Conservation (phyloP, 768 basidiomycete species). For the Lactarius psammicola region DNA sequence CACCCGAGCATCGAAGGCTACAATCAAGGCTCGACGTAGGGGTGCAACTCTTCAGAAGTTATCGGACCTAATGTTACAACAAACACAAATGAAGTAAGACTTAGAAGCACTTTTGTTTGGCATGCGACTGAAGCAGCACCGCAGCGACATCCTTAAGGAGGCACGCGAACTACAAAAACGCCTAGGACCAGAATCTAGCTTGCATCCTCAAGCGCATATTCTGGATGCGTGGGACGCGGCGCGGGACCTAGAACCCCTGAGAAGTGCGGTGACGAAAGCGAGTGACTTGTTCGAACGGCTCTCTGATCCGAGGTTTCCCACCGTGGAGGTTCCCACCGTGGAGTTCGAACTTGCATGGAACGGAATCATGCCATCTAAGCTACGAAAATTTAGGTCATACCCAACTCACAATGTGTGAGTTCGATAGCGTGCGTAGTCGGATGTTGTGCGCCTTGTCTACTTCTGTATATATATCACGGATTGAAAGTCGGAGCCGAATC, state of each 20-base stretch:
- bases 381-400: too few species aligned
- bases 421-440: too few species aligned
- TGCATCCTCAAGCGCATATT: neutral
- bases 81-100: constrained; percentile 7
- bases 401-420: too few species aligned
- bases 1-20: neutral
- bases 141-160: constrained; percentile 5
- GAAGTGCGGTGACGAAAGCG: constrained; percentile 6
- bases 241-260: constrained; percentile 7
- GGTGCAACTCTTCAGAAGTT: constrained; percentile 6
- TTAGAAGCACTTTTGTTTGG: neutral
- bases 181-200: neutral
- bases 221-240: neutral
- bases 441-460: too few species aligned
- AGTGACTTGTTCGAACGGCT: constrained; percentile 5
- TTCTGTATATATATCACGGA: too few species aligned
- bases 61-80: neutral
- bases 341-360: constrained; percentile 21
- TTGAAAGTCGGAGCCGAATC: too few species aligned
- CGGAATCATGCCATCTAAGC: constrained; percentile 14
- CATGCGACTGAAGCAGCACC: neutral
- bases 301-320: constrained; percentile 5
- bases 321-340: constrained; percentile 4
- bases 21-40: neutral
- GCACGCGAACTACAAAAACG: neutral